Conservation (phyloP, 2,329 filamentous ascomycete species). For the Apiospora sp. region DNA sequence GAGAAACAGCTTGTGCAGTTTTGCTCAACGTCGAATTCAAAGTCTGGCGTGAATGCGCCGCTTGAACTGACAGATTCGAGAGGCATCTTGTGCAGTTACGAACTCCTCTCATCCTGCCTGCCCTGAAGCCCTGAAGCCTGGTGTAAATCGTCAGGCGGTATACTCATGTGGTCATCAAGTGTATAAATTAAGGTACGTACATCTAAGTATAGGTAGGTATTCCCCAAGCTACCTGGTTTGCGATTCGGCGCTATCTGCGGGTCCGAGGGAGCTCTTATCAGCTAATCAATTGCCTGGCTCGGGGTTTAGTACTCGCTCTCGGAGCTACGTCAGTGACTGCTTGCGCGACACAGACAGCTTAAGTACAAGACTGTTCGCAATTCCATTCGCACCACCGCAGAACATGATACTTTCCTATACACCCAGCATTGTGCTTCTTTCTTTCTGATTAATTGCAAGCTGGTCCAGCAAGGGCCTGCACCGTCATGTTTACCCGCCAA, state of each 20-base stretch:
- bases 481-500: constrained; percentile 23
- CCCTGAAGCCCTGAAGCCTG: not conserved
- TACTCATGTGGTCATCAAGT: not conserved
- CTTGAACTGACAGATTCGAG: not conserved
- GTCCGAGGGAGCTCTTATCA: not conserved
- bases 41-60: not conserved
- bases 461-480: not conserved
- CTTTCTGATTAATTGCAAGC: not conserved
- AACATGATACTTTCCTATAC: not conserved
- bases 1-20: not conserved
- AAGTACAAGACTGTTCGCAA: not conserved
- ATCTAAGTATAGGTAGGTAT: not conserved
- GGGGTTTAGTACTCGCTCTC: not conserved
- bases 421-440: not conserved
- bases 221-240: not conserved
- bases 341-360: not conserved
- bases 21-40: too few species aligned
- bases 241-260: not conserved
- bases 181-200: not conserved
- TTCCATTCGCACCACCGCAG: not conserved
- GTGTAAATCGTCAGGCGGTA: not conserved
- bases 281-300: not conserved
- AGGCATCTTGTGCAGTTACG: not conserved
- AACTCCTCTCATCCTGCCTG: constrained; percentile 16
- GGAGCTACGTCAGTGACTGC: not conserved